Evolutionary conservation across 169 alveolate genomes (phyloP).

Genomic region (Blepharisma undulans): DNA sequence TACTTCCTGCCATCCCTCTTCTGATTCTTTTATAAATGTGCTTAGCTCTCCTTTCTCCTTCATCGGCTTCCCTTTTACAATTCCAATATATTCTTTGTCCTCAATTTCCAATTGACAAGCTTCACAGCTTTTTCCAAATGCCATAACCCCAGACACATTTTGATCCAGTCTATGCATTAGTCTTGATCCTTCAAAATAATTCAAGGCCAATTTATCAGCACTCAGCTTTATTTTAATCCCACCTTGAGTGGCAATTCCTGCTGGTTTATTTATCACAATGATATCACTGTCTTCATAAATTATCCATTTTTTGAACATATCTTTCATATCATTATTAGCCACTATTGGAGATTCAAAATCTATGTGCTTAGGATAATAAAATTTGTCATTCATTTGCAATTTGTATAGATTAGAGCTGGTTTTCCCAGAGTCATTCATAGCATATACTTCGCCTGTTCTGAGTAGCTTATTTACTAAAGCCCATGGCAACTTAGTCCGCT

Average conservation of each 20-base stretch:
- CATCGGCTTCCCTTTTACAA: neutral
- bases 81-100: neutral
- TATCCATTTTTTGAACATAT: neutral
- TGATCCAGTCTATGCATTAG: conserved; percentile 19
- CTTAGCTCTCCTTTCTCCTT: neutral
- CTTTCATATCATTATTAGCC: neutral
- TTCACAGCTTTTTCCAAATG: neutral
- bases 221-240: conserved; percentile 17
- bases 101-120: neutral
- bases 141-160: conserved; percentile 14
- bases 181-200: neutral
- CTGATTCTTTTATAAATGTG: neutral
- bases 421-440: neutral
- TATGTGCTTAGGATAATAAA: neutral
- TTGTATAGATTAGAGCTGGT: neutral
- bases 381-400: neutral
- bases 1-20: neutral
- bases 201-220: conserved; percentile 1
- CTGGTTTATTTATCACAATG: conserved; percentile 32
- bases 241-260: conserved; percentile 33
- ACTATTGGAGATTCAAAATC: neutral
- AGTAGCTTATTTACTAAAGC: neutral
- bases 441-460: neutral
- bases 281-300: conserved; percentile 1
- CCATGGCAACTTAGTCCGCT: neutral